These are phyloP conservation scores for Amanita thiersii DNA, from an alignment of 768 basidiomycete genomes.

Conservation along the genomic window DNA sequence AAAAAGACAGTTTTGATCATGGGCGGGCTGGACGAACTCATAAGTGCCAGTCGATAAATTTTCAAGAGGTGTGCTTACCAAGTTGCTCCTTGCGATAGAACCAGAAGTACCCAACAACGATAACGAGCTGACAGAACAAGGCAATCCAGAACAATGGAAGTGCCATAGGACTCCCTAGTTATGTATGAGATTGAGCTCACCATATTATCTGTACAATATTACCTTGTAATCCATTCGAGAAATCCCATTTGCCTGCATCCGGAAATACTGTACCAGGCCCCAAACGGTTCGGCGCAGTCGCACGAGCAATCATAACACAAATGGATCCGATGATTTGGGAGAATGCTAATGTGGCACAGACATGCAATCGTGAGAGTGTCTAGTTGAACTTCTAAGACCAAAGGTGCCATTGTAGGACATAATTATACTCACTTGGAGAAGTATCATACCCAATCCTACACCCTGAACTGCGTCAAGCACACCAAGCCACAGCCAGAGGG, in stretches of 20 bases:
- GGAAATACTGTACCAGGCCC: slow-evolving; percentile 91
- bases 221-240: slow-evolving; percentile 59
- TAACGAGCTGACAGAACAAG: slow-evolving; percentile 68
- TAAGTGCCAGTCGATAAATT: slow-evolving; percentile 1
- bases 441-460: slow-evolving; percentile 88
- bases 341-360: slow-evolving; percentile 87
- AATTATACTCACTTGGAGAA: slow-evolving; percentile 47
- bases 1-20: slow-evolving; percentile 17
- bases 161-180: slow-evolving; percentile 68
- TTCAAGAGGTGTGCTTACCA: too few relatives aligned
- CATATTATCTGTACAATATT: background rate
- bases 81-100: slow-evolving; percentile 96
- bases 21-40: slow-evolving; percentile 24
- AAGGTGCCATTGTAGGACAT: slow-evolving; percentile 18
- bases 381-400: slow-evolving; percentile 20
- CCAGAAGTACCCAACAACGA: slow-evolving; percentile 91
- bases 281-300: slow-evolving; percentile 82
- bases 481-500: slow-evolving; percentile 92
- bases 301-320: slow-evolving; percentile 90
- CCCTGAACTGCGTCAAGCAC: slow-evolving; percentile 92
- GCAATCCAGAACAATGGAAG: slow-evolving; percentile 86
- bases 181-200: background rate
- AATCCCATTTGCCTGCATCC: slow-evolving; percentile 87
- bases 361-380: slow-evolving; percentile 89
- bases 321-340: slow-evolving; percentile 85